Percentiles rank a stretch among this genome's conserved stretches.
These are phyloP conservation scores for Daldinia concentrica DNA, from an alignment of 495 filamentous ascomycete species.

Conservation along the genomic window DNA sequence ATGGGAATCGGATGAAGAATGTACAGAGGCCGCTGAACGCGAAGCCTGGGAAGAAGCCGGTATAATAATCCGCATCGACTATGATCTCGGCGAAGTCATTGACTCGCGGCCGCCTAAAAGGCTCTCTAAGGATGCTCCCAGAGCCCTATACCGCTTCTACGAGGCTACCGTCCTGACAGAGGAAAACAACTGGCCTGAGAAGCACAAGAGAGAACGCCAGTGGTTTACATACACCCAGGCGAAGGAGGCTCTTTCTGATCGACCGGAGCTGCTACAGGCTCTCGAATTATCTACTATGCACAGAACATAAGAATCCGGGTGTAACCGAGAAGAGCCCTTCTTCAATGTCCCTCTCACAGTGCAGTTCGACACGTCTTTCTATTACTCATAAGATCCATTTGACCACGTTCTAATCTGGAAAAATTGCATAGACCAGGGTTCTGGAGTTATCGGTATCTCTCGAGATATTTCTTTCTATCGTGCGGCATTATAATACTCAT, in stretches of 20 bases:
- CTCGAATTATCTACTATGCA: constrained; percentile 81
- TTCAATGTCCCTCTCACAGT: constrained; percentile 18
- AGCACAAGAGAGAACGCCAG: constrained; percentile 84
- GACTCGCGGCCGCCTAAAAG: constrained; percentile 75
- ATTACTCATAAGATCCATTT: constrained; percentile 35
- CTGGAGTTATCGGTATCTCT: constrained; percentile 45
- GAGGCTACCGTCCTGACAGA: constrained; percentile 84
- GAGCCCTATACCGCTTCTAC: constrained; percentile 86
- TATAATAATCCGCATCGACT: constrained; percentile 80
- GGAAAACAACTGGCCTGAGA: constrained; percentile 91
- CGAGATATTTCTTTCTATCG: constrained; percentile 33
- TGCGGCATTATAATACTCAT: constrained; percentile 28
- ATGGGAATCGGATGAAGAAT: constrained; percentile 92
- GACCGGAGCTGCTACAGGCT: constrained; percentile 89
- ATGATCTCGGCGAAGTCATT: constrained; percentile 84
- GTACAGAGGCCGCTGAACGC: constrained; percentile 65
- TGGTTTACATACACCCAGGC: constrained; percentile 90
- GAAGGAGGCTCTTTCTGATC: constrained; percentile 73
- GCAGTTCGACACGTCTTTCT: constrained; percentile 23
- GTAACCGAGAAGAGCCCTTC: constrained; percentile 10
- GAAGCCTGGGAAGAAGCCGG: constrained; percentile 99
- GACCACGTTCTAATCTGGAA: constrained; percentile 24
- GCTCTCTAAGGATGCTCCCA: constrained; percentile 71
- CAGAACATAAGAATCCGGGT: constrained; percentile 31
- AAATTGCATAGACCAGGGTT: constrained; percentile 46